A percentile compares a stretch with the other conserved stretches of the same genome.
These are phyloP conservation scores for Debaryomycetaceae sp. DNA, from an alignment of 1,139 yeast genomes.

Conservation along the genomic window DNA sequence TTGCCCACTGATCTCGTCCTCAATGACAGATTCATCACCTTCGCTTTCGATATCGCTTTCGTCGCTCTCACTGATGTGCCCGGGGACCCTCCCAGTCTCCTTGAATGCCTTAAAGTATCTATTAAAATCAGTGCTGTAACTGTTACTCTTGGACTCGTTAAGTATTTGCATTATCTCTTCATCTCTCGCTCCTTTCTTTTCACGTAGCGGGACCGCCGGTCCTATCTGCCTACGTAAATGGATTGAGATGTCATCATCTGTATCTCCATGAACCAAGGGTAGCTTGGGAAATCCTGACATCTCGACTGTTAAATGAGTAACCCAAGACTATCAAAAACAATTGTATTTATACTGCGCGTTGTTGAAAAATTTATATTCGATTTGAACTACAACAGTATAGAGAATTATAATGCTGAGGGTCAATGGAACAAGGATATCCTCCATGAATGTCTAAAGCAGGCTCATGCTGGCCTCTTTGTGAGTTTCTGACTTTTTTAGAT, in stretches of 20 bases:
- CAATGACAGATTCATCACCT: conserved; percentile 7
- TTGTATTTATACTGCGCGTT: conserved; percentile 1
- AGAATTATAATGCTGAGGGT: not conserved
- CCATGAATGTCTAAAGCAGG: not conserved
- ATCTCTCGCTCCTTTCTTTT: conserved; percentile 4
- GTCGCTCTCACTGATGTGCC: conserved; percentile 3
- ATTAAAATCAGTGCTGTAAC: conserved; percentile 8
- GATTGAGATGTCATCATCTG: conserved; percentile 44
- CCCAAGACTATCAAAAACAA: not conserved
- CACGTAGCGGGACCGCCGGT: conserved; percentile 33
- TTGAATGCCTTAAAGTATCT: conserved; percentile 13
- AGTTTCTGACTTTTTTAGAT: too few species aligned
- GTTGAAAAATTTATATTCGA: too few species aligned
- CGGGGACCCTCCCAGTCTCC: conserved; percentile 3
- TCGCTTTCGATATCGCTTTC: conserved; percentile 7
- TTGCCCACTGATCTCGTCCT: conserved; percentile 5
- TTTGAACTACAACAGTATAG: not conserved
- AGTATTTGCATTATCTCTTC: conserved; percentile 12
- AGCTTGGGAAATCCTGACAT: conserved; percentile 35
- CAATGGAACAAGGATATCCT: not conserved
- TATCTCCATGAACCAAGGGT: conserved; percentile 37
- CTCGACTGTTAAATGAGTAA: not conserved
- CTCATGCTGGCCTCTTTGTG: too few species aligned
- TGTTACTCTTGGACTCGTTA: conserved; percentile 8
- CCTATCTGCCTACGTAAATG: conserved; percentile 38